These are phyloP conservation scores for Claviceps pazoutovae DNA, from an alignment of 2,329 filamentous ascomycete species.

Conservation along the genomic window DNA sequence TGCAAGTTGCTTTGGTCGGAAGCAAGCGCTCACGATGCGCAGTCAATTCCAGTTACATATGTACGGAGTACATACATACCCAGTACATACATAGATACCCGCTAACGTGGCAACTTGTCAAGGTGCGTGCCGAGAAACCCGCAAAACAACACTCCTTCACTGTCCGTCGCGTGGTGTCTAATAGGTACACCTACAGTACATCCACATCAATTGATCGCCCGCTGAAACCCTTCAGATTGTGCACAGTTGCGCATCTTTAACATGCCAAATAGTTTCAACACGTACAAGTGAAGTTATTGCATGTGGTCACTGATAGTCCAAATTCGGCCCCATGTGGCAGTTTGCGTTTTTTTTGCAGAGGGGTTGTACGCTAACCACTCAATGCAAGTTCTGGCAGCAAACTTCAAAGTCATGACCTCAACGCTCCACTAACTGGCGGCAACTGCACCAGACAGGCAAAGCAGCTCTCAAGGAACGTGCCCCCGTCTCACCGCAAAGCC, in stretches of 20 bases:
- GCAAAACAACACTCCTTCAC: not conserved
- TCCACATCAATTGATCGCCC: too few relatives aligned
- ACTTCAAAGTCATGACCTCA: not conserved
- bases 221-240: too few relatives aligned
- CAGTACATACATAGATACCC: not conserved
- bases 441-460: not conserved
- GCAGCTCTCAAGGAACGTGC: not conserved
- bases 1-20: not conserved
- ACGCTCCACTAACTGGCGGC: not conserved
- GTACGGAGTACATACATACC: not conserved
- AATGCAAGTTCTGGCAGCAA: not conserved
- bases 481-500: not conserved
- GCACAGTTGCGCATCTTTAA: too few relatives aligned
- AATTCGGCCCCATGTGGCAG: too few relatives aligned
- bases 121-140: not conserved
- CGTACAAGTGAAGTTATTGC: too few relatives aligned
- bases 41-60: not conserved
- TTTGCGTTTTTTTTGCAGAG: too few relatives aligned
- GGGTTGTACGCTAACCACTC: too few relatives aligned
- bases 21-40: slow-evolving; percentile 3
- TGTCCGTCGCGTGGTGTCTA: too few relatives aligned
- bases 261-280: too few relatives aligned
- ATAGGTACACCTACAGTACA: too few relatives aligned
- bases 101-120: too few relatives aligned
- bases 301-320: too few relatives aligned